Evolutionary conservation across 306 rosid genomes (phyloP), one percentile per base, ranked within the genome.

Genomic region (Alnus rubra): DNA sequence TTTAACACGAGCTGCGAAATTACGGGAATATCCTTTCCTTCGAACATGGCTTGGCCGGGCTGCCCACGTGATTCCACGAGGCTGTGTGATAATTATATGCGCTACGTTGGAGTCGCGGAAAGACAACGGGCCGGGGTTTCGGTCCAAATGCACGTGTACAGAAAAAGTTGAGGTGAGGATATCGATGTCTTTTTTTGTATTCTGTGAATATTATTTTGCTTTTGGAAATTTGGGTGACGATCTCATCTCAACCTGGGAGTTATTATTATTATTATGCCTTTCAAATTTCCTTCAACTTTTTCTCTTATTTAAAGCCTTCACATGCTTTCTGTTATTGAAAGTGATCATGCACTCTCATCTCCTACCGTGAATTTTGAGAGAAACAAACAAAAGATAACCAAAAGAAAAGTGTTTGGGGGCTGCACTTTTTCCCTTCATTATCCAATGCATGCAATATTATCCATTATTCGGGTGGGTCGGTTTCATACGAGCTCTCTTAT

Each of bases 131-230:
- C 88, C 88, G 93, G 88, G 80, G 71, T 78, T 83, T 83, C 31
- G 30, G 92, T 50, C 85, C 87, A 83, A 83, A 86, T 88, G 75
- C 67, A 48, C 31, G 47, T 84, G 91, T 85, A 87, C 82, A 89
- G 83, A 77, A 82, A 77, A 79, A 76, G 84, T 86, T 80, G 84
- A 85, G 81, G 77, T 78, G 71, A 76, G 82, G 84, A 78, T 78
- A 56, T 78, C 81, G 69, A 73, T 76, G 78, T 71, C 63, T 65
- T 77, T 48, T 48, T 47, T 79, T 23, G 65, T 33, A 50, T 50
- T 55, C 33, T 82, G 80, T 85, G 79, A 84, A 83, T 87, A 88
- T 81, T 42, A 67, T 84, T 84, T 78, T 59, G 64, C 78, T 73
- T 58, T 52, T 52, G 7, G 7, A 31, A 50, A 58, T 56, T 79